Conservation (phyloP, 305 asterid genomes). For the Solanum aculeatissimum region DNA sequence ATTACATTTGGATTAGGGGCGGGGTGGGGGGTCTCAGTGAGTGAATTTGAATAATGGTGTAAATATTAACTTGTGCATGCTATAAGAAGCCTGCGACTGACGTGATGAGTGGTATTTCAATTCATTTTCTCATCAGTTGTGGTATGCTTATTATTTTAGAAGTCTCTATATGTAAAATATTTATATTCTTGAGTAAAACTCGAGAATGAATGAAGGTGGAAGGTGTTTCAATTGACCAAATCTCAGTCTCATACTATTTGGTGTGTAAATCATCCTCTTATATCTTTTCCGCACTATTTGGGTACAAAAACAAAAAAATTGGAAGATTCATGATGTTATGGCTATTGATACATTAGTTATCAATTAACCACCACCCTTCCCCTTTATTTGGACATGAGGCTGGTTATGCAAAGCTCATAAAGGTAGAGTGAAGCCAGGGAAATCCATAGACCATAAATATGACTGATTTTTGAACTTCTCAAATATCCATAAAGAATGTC, state of each 20-base stretch:
- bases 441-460: neutral
- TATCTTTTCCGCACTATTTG: neutral
- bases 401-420: neutral
- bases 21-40: neutral
- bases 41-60: neutral
- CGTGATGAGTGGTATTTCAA: neutral
- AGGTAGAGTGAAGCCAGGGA: neutral
- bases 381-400: neutral
- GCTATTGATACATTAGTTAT: neutral
- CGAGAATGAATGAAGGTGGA: neutral
- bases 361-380: neutral
- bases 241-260: neutral
- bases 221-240: neutral
- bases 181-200: neutral
- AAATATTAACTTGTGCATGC: neutral
- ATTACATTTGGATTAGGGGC: neutral
- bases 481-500: neutral
- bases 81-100: neutral
- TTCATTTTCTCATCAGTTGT: neutral
- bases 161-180: neutral
- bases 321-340: neutral
- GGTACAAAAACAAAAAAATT: neutral
- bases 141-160: neutral
- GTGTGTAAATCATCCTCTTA: neutral
- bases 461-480: neutral